Base-by-base conservation (phyloP, 2,329 filamentous ascomycete species). In the Fusarium luffae region DNA sequence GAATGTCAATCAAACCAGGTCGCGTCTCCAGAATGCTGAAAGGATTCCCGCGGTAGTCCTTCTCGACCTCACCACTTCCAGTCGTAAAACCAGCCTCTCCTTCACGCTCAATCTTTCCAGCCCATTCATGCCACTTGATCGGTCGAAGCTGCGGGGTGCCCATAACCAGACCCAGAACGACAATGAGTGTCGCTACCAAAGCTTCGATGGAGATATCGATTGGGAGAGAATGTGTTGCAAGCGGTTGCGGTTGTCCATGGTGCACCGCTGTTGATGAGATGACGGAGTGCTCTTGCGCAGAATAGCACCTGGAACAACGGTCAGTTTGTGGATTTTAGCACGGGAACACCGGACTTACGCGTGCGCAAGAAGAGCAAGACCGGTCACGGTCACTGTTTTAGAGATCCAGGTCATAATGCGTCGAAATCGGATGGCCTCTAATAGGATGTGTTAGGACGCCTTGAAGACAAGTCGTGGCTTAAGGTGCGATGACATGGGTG, bases 161-260 rank as follows among this genome's bases (percentile, higher is more conserved):
- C 1, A 93, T 80, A 1, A 98, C 93, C 28, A 98, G 88, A 43
- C 95, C 96, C 1, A 93, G 78, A 57, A 91, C 92, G n/a, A 97
- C 86, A n/a, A 94, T 78, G 25, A 97, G 79, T 7, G 96, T 90
- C 3, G 94, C 92, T 44, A 92, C 79, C 18, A 98, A 84, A 2
- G 94, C 94, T 81, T 99, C 96, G 73, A 97, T 86, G 40, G 90
- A 89, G 74, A 99, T 97, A 77, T 99, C 96, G 66, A 92, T 82
- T 0, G 96, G 95, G 3, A 98, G 86, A 18, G 86, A 83, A 60
- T 80, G 76, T 54, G 79, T 71, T 4, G 82, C 74, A 16, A 82
- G 76, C 21, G 81, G 75, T 30, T 83, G 80, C 6, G 85, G 79
- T 27, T 82, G 76, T 6, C 82, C 75, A 43, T 84, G 78, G 30